Evolutionary conservation across 306 rosid genomes (phyloP), one percentile per base, ranked within the genome.

Genomic region (Glycine soja): DNA sequence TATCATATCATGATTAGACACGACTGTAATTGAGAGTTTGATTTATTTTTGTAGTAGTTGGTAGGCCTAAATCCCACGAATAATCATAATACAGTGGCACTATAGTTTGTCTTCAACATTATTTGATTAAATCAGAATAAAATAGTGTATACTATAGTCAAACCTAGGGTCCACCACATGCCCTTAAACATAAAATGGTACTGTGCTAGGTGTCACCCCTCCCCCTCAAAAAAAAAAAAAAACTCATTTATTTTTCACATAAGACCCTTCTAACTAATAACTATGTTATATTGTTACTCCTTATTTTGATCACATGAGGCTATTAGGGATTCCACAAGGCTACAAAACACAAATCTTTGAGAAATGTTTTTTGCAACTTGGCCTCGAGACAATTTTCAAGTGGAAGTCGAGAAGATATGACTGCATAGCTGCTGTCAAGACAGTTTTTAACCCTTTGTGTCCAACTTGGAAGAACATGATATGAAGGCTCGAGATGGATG

Each of bases 101-200:
- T 80, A 77, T 62, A 56, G 61, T 69, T 83, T 83, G 84, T 85
- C 86, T 80, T 54, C 32, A 69, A 79, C 45, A 79, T 42, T 42
- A 42, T 71, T 81, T 75, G 12, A 72, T 67, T 68, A 42, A 51
- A 45, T 82, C 66, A 70, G 4, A 6, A 57, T 69, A 64, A 74
- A 77, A 71, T 43, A 63, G 52, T 78, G 46, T 53, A 18, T 84
- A 61, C 45, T 36, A 79, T 77, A 72, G 85, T 85, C 89, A 86
- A 86, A 75, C 74, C 74, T 5, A 42, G 89, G 94, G 89, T 70
- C 92, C 89, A 83, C 84, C 77, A 73, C 9, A 13, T 24, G 30
- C 30, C 30, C 30, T 24, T 24, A 24, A 24, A 24, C 30, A 24
- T 1, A 2, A 24, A 24, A 24, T 24, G 30, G 30, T 24, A 24